Conservation (phyloP, 495 filamentous ascomycete genomes). For the Sordaria brevicollis region DNA sequence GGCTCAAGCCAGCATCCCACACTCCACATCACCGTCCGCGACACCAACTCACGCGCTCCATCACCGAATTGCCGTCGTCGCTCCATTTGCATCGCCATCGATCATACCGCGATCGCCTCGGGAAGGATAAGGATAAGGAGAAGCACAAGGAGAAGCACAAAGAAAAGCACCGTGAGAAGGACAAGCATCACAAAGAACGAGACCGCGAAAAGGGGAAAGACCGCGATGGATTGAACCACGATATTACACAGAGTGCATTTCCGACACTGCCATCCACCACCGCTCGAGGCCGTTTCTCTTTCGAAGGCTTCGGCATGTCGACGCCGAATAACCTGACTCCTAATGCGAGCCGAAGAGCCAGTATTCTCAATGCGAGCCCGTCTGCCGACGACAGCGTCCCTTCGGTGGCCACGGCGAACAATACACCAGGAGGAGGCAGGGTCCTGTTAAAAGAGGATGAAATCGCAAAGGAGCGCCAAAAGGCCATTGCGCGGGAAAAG, state of each 20-base stretch:
- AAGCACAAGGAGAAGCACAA: background rate
- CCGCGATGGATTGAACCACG: constrained; percentile 26
- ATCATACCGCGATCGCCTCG: constrained; percentile 19
- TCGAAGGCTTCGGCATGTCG: constrained; percentile 31
- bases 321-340: constrained; percentile 30
- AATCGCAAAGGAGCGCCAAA: constrained; percentile 30
- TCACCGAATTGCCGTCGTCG: constrained; percentile 40
- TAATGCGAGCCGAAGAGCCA: constrained; percentile 30
- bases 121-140: constrained; percentile 9
- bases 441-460: constrained; percentile 21
- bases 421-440: background rate
- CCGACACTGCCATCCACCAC: constrained; percentile 9
- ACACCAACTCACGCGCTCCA: constrained; percentile 39
- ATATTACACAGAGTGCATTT: constrained; percentile 20
- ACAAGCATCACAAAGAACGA: constrained; percentile 22
- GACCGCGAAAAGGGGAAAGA: constrained; percentile 16
- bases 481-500: constrained; percentile 30
- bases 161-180: background rate
- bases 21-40: constrained; percentile 29
- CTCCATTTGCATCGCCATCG: constrained; percentile 35
- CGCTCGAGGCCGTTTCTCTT: constrained; percentile 15
- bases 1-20: constrained; percentile 16
- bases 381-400: constrained; percentile 20
- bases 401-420: background rate
- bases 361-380: constrained; percentile 21